phyloP scores from a whole-genome alignment of 345 rosid species.

The Camelina hispida region DNA sequence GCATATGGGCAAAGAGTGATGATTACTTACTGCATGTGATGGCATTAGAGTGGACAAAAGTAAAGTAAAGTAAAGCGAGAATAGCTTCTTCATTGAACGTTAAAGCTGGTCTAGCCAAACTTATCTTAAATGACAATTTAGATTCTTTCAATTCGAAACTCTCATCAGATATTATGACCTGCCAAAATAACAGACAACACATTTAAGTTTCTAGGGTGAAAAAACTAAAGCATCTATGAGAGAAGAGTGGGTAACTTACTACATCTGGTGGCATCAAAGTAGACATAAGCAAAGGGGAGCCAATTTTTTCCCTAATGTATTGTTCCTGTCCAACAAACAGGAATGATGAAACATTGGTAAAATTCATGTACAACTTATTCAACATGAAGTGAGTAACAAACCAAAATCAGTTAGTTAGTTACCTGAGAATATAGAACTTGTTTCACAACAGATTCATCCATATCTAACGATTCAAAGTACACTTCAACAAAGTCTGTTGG shows the following conservation, averaged over 20 bases:
- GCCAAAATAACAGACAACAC: slow-evolving; percentile 17
- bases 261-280: slow-evolving; percentile 68
- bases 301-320: slow-evolving; percentile 79
- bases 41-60: too few species aligned
- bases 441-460: slow-evolving; percentile 54
- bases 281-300: slow-evolving; percentile 74
- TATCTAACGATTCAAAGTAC: slow-evolving; percentile 74
- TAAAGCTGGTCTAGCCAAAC: too few species aligned
- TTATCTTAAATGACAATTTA: too few species aligned
- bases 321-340: slow-evolving; percentile 55
- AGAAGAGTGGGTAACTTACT: slow-evolving; percentile 50
- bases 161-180: too few species aligned
- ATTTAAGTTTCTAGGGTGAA: neutral
- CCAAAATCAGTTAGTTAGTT: too few species aligned
- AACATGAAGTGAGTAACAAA: neutral
- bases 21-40: too few species aligned
- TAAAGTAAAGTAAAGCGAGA: too few species aligned
- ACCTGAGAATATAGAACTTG: slow-evolving; percentile 49
- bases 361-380: neutral
- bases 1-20: too few species aligned
- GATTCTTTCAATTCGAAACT: too few species aligned
- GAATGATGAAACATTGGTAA: neutral
- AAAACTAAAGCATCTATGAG: slow-evolving; percentile 5
- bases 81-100: too few species aligned
- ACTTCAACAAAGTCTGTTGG: slow-evolving; percentile 92